Evolutionary conservation across 805 yeast genomes (phyloP).

Genomic region (Diddensiella transvaalensis): DNA sequence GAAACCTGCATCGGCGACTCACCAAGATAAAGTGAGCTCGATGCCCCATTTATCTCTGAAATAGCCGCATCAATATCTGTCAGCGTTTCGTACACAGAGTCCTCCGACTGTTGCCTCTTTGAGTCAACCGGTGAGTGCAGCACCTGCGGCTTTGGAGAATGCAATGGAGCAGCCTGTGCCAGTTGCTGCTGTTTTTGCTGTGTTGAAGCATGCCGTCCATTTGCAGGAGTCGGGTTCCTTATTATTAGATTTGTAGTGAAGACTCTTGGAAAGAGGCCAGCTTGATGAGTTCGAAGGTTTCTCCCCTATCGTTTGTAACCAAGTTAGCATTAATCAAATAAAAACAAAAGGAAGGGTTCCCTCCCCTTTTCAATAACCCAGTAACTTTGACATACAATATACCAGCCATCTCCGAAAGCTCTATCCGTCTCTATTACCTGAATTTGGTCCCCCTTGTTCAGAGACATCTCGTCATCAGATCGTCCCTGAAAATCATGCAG

Average conservation of each 20-base stretch:
- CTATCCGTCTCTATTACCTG: conserved; percentile 90
- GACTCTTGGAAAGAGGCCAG: conserved; percentile 87
- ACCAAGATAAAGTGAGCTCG: not conserved
- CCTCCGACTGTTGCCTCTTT: conserved; percentile 1
- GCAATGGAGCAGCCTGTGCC: conserved; percentile 2
- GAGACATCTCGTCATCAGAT: conserved; percentile 81
- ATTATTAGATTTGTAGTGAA: conserved; percentile 57
- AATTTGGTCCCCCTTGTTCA: conserved; percentile 77
- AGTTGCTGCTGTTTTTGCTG: conserved; percentile 10
- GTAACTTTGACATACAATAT: conserved; percentile 43
- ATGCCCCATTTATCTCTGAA: conserved; percentile 23
- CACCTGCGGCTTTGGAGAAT: not conserved
- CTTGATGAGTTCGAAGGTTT: conserved; percentile 64
- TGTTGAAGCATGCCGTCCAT: not conserved
- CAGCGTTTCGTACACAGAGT: conserved; percentile 27
- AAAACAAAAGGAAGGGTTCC: not conserved
- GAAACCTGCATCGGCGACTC: not conserved
- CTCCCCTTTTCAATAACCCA: not conserved
- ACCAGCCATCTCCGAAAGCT: conserved; percentile 97
- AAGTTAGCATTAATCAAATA: not conserved
- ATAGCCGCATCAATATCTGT: conserved; percentile 42
- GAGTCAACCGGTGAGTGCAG: not conserved
- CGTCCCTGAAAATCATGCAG: conserved; percentile 86
- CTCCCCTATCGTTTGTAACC: conserved; percentile 47
- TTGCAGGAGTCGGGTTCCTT: conserved; percentile 4